Conservation (phyloP, 1,139 yeast genomes). For the Taphrina deformans region DNA sequence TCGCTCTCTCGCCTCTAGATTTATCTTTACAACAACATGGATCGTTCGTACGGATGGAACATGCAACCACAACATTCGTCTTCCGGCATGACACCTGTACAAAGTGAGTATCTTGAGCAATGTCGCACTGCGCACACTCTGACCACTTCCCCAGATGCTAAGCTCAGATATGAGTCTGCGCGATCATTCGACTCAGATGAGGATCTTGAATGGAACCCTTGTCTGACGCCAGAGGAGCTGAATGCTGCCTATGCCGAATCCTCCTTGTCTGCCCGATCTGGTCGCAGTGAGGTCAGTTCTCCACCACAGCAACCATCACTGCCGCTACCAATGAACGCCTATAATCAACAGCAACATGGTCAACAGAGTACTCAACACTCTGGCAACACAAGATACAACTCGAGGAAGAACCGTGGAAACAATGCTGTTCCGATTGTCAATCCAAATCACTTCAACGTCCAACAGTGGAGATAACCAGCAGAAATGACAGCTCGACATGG, state of each 20-base stretch:
- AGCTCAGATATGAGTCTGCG: slow-evolving; percentile 51
- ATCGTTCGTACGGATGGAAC: slow-evolving; percentile 10
- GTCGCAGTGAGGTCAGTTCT: slow-evolving; percentile 24
- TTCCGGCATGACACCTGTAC: slow-evolving; percentile 20
- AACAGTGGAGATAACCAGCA: slow-evolving; percentile 15
- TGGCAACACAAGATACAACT: background rate
- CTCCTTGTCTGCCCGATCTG: slow-evolving; percentile 22
- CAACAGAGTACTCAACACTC: background rate
- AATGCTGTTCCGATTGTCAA: slow-evolving; percentile 21
- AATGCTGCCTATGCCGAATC: slow-evolving; percentile 29
- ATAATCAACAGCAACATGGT: slow-evolving; percentile 20
- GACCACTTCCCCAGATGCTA: slow-evolving; percentile 6
- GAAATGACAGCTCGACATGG: background rate
- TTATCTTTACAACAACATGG: background rate
- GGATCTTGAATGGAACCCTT: slow-evolving; percentile 70
- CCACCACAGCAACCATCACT: slow-evolving; percentile 31
- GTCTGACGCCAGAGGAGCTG: slow-evolving; percentile 44
- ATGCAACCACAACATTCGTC: slow-evolving; percentile 19
- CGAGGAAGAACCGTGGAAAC: slow-evolving; percentile 21
- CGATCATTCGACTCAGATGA: slow-evolving; percentile 71
- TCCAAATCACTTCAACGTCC: slow-evolving; percentile 20
- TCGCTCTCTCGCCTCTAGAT: background rate
- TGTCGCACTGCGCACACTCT: background rate
- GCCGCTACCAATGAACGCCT: slow-evolving; percentile 11
- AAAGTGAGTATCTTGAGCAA: background rate